Evolutionary conservation across 1,284 basidiomycete species (phyloP).

Genomic region (Pisolithus thermaeus): DNA sequence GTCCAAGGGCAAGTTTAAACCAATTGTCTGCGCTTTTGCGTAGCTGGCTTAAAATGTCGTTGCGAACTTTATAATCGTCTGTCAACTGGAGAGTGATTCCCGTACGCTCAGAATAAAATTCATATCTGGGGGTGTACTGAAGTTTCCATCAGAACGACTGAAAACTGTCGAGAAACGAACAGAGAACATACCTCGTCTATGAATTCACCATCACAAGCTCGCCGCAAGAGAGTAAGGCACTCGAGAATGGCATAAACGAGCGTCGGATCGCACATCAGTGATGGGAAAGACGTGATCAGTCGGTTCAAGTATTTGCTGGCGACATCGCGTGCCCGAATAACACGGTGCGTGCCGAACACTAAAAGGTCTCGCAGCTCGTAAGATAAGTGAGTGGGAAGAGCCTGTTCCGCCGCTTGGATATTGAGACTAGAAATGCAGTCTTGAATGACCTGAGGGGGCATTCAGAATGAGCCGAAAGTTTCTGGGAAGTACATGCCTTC

Average conservation of each 20-base stretch:
- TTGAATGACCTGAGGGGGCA: conserved; percentile 55
- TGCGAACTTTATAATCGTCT: conserved; percentile 84
- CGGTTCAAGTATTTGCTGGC: conserved; percentile 82
- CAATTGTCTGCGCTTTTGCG: conserved; percentile 73
- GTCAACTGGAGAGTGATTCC: conserved; percentile 77
- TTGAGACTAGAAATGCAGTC: conserved; percentile 69
- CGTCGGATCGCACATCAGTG: conserved; percentile 86
- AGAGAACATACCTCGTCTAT: conserved; percentile 71
- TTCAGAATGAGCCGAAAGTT: conserved; percentile 9
- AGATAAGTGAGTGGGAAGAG: conserved; percentile 68
- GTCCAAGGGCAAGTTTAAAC: conserved; percentile 80
- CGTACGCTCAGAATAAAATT: conserved; percentile 76
- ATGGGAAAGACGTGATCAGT: conserved; percentile 90
- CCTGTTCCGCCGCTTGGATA: conserved; percentile 71
- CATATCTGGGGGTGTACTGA: conserved; percentile 85
- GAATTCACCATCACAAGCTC: conserved; percentile 88
- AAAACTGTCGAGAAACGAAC: background rate
- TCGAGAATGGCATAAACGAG: conserved; percentile 90
- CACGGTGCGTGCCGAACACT: conserved; percentile 78
- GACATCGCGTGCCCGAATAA: conserved; percentile 75
- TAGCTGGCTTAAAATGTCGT: conserved; percentile 76
- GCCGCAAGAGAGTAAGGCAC: conserved; percentile 83
- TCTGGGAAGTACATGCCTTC: conserved; percentile 47
- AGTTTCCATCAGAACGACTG: conserved; percentile 7
- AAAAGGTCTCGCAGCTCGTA: conserved; percentile 75